phyloP scores from a whole-genome alignment of 1,284 basidiomycete genomes.

The Megacollybia platyphylla region DNA sequence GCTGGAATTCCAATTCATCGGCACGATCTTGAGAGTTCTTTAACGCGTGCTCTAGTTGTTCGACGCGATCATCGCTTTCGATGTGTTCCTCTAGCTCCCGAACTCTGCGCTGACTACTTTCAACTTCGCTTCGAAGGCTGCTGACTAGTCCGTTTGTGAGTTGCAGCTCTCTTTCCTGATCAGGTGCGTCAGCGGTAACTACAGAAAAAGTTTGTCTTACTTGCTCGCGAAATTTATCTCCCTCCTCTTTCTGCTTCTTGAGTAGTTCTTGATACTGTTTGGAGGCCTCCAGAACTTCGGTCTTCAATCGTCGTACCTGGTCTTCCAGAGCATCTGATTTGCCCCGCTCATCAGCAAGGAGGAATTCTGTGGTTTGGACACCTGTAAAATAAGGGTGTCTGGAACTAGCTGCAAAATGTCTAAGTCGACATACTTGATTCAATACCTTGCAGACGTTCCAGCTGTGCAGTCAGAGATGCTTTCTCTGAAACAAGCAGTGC shows the following conservation, averaged over 20 bases:
- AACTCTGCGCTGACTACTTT: constrained; percentile 39
- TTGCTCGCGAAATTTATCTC: constrained; percentile 50
- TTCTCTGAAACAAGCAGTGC: constrained; percentile 61
- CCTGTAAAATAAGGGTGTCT: constrained; percentile 19
- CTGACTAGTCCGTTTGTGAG: constrained; percentile 37
- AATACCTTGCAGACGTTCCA: constrained; percentile 35
- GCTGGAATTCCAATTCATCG: constrained; percentile 68
- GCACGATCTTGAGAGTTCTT: constrained; percentile 69
- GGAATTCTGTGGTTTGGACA: constrained; percentile 28
- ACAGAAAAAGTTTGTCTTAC: constrained; percentile 19
- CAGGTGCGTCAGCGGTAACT: background rate
- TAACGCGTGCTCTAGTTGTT: constrained; percentile 54
- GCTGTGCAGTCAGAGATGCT: constrained; percentile 36
- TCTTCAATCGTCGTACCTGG: constrained; percentile 26
- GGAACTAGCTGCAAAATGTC: constrained; percentile 3
- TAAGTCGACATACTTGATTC: constrained; percentile 31
- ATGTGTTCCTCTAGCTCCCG: constrained; percentile 70
- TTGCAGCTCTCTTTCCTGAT: constrained; percentile 62
- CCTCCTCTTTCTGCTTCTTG: constrained; percentile 37
- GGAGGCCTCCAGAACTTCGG: constrained; percentile 18
- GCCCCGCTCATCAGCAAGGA: constrained; percentile 29
- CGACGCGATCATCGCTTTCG: constrained; percentile 67
- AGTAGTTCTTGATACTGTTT: constrained; percentile 28
- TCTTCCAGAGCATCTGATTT: constrained; percentile 25
- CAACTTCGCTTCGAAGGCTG: constrained; percentile 39